These are phyloP conservation scores for Malania oleifera DNA, from an alignment of 164 flowering plant species.

Conservation along the genomic window DNA sequence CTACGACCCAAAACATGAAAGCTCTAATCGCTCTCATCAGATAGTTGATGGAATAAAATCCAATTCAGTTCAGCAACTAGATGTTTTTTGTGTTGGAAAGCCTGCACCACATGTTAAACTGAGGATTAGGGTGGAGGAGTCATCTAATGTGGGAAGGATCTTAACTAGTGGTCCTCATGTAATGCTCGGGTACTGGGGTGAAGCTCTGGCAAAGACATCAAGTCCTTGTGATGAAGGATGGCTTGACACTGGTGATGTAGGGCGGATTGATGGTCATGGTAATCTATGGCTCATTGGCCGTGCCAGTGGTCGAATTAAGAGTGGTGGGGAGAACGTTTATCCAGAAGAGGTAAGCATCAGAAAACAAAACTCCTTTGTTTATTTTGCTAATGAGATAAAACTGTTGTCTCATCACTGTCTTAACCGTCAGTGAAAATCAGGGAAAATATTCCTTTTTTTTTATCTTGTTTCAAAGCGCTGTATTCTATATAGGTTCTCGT, in stretches of 20 bases:
- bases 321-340: constrained; percentile 90
- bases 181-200: constrained; percentile 74
- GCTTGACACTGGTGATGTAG: constrained; percentile 95
- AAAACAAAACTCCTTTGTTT: background rate
- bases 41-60: constrained; percentile 2
- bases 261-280: constrained; percentile 57
- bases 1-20: constrained; percentile 34
- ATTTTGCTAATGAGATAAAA: background rate
- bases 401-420: background rate
- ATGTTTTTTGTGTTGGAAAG: constrained; percentile 74
- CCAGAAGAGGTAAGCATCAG: constrained; percentile 69
- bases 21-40: constrained; percentile 6
- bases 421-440: too few relatives aligned
- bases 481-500: background rate
- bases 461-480: too few relatives aligned
- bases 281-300: constrained; percentile 86
- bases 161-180: constrained; percentile 80
- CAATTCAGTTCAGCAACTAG: constrained; percentile 13
- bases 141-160: constrained; percentile 55
- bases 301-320: constrained; percentile 65
- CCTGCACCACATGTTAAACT: constrained; percentile 91
- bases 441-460: too few relatives aligned
- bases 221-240: constrained; percentile 29
- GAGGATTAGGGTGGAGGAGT: constrained; percentile 31
- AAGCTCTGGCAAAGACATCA: constrained; percentile 13